phyloP scores from a whole-genome alignment of 2,329 filamentous ascomycete genomes.

The Alternaria triticina region DNA sequence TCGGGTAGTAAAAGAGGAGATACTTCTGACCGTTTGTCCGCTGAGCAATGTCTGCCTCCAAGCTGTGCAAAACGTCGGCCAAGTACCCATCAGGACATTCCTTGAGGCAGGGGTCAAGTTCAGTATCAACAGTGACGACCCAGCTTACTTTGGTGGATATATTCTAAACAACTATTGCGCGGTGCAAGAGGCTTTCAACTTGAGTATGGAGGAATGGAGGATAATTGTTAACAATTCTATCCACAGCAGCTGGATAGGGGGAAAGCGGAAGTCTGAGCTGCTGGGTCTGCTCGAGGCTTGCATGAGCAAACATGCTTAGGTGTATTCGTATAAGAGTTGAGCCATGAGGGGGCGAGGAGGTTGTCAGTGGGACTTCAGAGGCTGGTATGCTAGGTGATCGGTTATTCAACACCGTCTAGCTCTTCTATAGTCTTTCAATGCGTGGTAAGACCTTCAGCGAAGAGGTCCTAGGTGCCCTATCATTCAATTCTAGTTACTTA shows the following conservation, averaged over 20 bases:
- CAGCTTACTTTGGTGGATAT: conserved; percentile 70
- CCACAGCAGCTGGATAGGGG: conserved; percentile 72
- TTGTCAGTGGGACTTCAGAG: not conserved
- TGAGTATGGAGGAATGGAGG: conserved; percentile 71
- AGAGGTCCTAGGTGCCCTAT: not conserved
- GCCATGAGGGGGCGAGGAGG: not conserved
- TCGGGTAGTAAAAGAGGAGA: conserved; percentile 63
- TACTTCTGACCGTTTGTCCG: conserved; percentile 74
- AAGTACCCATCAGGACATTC: conserved; percentile 67
- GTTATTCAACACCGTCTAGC: not conserved
- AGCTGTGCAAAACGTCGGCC: conserved; percentile 53
- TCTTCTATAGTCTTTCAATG: not conserved
- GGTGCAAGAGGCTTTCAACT: conserved; percentile 72
- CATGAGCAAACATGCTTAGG: conserved; percentile 16
- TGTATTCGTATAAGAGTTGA: not conserved
- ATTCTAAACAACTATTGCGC: conserved; percentile 77
- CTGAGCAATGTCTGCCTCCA: conserved; percentile 73
- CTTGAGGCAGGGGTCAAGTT: conserved; percentile 70
- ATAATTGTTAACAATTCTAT: conserved; percentile 67
- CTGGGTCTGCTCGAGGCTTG: conserved; percentile 38
- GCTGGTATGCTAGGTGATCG: not conserved
- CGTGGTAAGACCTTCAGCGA: not conserved
- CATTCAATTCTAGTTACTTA: not conserved
- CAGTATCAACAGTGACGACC: conserved; percentile 67
- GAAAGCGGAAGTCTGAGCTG: conserved; percentile 67